Evolutionary conservation across 805 yeast species (phyloP).

Genomic region (Monosporozyma aerobia): DNA sequence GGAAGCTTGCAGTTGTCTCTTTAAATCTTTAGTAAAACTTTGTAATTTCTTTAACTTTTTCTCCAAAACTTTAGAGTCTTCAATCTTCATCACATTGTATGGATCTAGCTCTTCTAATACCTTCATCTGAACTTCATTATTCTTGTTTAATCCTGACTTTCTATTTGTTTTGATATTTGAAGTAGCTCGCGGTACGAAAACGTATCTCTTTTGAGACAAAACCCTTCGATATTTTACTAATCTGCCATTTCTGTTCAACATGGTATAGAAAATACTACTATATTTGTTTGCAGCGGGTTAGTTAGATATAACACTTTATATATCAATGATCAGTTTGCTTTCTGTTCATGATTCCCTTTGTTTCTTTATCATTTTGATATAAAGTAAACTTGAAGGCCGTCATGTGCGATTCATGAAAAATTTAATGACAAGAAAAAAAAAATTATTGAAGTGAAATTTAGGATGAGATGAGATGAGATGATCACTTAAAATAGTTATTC

Average conservation of each 20-base stretch:
- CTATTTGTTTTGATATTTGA: slow-evolving; percentile 2
- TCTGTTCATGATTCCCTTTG: background rate
- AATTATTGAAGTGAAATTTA: background rate
- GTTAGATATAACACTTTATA: background rate
- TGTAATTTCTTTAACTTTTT: slow-evolving; percentile 23
- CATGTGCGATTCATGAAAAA: background rate
- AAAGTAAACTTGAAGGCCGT: background rate
- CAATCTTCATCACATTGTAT: slow-evolving; percentile 2
- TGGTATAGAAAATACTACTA: background rate
- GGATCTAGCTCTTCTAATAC: slow-evolving; percentile 8
- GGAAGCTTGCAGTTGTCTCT: slow-evolving; percentile 4
- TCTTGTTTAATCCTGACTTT: slow-evolving; percentile 1
- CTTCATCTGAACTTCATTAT: slow-evolving; percentile 7
- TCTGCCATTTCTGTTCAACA: background rate
- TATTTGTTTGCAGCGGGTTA: background rate
- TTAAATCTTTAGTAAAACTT: slow-evolving; percentile 20
- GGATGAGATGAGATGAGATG: slow-evolving; percentile 12
- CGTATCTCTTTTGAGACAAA: background rate
- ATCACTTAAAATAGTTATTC: background rate
- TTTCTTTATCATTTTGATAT: background rate
- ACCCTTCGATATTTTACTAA: background rate
- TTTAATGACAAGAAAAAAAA: background rate
- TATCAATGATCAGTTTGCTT: background rate
- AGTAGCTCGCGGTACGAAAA: background rate
- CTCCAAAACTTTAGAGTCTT: slow-evolving; percentile 15